Evolutionary conservation across 1,284 basidiomycete species (phyloP).

Genomic region (Tremellales sp.): DNA sequence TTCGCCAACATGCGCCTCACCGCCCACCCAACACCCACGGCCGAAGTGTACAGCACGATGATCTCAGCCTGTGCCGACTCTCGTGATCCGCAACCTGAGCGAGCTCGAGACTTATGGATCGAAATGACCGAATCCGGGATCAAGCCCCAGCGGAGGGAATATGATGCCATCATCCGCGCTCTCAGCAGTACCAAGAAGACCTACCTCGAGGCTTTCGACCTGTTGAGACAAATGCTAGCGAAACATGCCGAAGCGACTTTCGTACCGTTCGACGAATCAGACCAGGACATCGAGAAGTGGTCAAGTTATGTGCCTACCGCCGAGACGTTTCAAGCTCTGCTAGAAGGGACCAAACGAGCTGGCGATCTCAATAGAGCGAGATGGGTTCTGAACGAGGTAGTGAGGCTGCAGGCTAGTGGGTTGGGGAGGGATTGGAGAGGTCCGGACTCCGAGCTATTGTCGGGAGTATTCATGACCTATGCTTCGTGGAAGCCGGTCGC

Average conservation of each 20-base stretch:
- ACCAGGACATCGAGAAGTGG: constrained; percentile 5
- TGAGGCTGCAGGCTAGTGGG: constrained; percentile 45
- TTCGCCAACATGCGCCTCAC: constrained; percentile 94
- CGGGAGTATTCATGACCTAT: constrained; percentile 83
- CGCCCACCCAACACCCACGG: constrained; percentile 76
- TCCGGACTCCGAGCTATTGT: constrained; percentile 71
- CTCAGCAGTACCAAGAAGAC: constrained; percentile 56
- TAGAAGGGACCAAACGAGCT: constrained; percentile 82
- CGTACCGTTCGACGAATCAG: constrained; percentile 26
- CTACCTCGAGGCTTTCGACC: constrained; percentile 67
- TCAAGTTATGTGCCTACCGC: constrained; percentile 55
- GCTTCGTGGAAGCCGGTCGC: constrained; percentile 64
- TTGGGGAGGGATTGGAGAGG: constrained; percentile 14
- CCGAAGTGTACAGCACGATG: constrained; percentile 75
- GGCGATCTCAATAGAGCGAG: constrained; percentile 77
- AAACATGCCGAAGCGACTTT: constrained; percentile 53
- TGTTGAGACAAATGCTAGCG: constrained; percentile 76
- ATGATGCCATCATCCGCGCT: constrained; percentile 75
- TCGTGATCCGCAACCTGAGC: constrained; percentile 69
- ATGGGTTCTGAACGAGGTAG: constrained; percentile 89
- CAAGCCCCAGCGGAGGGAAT: constrained; percentile 64
- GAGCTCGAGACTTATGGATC: constrained; percentile 86
- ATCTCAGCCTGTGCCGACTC: constrained; percentile 73
- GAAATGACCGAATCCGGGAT: constrained; percentile 73
- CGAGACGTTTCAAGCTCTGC: constrained; percentile 71